A percentile compares a stretch with the other conserved stretches of the same genome.
Conservation (phyloP, 768 basidiomycete species). For the Xerocomellus dryophilus region DNA sequence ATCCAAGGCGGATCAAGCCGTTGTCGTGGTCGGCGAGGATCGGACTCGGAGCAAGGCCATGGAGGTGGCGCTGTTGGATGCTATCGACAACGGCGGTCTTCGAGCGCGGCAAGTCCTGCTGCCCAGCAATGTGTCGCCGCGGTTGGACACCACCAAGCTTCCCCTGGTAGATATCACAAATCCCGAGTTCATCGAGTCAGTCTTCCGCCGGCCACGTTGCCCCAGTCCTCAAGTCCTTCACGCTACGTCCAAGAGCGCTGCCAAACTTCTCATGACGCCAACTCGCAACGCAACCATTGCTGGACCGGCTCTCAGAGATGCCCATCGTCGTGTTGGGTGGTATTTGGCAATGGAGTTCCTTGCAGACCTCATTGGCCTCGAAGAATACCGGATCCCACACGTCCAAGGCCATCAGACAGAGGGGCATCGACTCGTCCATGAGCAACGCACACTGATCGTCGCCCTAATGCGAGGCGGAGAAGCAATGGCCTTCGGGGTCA, state of each 20-base stretch:
- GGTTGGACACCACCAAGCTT: constrained; percentile 15
- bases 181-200: constrained; percentile 12
- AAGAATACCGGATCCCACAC: constrained; percentile 14
- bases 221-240: constrained; percentile 13
- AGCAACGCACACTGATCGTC: constrained; percentile 14
- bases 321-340: constrained; percentile 17
- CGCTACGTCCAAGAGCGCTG: constrained; percentile 11
- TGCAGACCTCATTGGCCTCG: constrained; percentile 15
- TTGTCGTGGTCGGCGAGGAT: constrained; percentile 15
- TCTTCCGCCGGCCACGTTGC: constrained; percentile 11
- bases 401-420: constrained; percentile 15
- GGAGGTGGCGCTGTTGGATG: constrained; percentile 11
- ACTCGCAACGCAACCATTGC: constrained; percentile 15
- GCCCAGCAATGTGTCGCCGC: constrained; percentile 10
- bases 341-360: constrained; percentile 17
- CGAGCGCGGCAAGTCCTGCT: constrained; percentile 14
- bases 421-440: constrained; percentile 13
- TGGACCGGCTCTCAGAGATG: constrained; percentile 15
- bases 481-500: constrained; percentile 14
- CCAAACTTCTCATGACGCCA: constrained; percentile 14
- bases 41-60: constrained; percentile 12
- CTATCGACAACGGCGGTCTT: constrained; percentile 12
- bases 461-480: constrained; percentile 16
- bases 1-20: constrained; percentile 14
- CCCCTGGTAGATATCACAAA: constrained; percentile 15